Evolutionary conservation across 306 rosid genomes (phyloP), one percentile per base, ranked within the genome.

Genomic region (Morella rubra): DNA sequence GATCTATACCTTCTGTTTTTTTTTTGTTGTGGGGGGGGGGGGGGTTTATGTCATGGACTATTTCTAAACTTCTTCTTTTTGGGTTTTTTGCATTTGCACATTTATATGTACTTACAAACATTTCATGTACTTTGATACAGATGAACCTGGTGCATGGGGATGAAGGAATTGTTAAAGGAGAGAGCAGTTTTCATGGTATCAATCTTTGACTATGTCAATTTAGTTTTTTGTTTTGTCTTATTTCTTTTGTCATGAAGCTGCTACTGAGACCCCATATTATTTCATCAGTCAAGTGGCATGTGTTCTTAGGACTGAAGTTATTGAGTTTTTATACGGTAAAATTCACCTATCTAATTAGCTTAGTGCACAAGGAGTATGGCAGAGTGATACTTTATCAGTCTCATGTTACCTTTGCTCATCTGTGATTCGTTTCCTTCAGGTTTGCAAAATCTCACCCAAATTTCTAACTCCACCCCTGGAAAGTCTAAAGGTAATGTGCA

Each of bases 101-200:
- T 69, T 22, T 27, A 40, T 76, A 41, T 45, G 64, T 55, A 47
- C 62, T 44, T 42, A 44, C 55, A 79, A 76, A 73, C n/a, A 74
- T 40, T 66, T 76, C 45, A 79, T 76, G 42, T 16, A 9, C 80
- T 80, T 72, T 80, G 50, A 41, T 82, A 71, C 81, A 81, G 86
- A 81, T 74, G 73, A 79, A 53, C 56, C 75, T 82, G 85, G 90
- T 72, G 77, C 73, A 11, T 77, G 81, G 73, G 81, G 83, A 84
- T 56, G 85, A 79, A 69, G 77, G 83, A 82, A 65, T 72, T 76
- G 74, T 82, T 61, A 79, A 60, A 54, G 56, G 68, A 59, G 88
- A 77, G 83, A 89, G 84, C 87, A 73, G 80, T 81, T 82, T 76
- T 79, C 87, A 55, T 41, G 97, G 96, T 93, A 88, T 75, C 73